Evolutionary conservation across 192 early-diverging fungal genomes (phyloP), one percentile per base, ranked within the genome.

Genomic region (Dispira parvispora): DNA sequence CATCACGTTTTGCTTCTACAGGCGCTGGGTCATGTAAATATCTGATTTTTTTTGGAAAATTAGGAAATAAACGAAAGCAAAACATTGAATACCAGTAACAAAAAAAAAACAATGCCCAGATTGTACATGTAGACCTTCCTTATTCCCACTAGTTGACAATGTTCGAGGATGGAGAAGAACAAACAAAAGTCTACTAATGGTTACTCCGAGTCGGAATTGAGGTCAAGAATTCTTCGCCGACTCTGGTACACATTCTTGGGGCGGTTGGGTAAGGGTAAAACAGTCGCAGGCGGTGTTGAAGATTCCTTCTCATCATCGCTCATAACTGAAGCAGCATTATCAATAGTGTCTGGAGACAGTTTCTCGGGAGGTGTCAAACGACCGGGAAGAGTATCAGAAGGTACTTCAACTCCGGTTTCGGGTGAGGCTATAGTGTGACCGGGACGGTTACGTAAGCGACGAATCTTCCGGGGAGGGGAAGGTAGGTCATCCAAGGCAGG

Each of bases 241-340:
- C 50, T 52, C 50, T 52, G 50, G 50, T 52, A 52, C 18, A 52
- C 50, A 52, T 52, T 52, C 32, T 38, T 38, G 32, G 32, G 32
- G 18, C 50, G 50, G 50, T 20, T n/a, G 20, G 21, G 50, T 0
- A 26, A 20, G 1, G 26, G 10, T 20, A 26, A 52, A 52, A 52
- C 26, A 18, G 50, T 52, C 3, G 50, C 21, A 18, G 50, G 21
- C 10, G 50, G 21, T 26, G 10, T n/a, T 20, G 50, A 25, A 52
- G 6, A 1, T 6, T 4, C 32, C 32, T 52, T 18, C 18, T 25
- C 21, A 1, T 18, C 50, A 52, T n/a, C 18, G 50, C 20, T 52
- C 18, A 26, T 18, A 25, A 11, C 50, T 25, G 11, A 20, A 11
- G 18, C 13, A 11, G 10, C 50, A 9, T 11, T 52, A 18, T 52